Evolutionary conservation across 148 eudicot species (phyloP), one percentile per base, ranked within the genome.

Genomic region (Camellia sinensis): DNA sequence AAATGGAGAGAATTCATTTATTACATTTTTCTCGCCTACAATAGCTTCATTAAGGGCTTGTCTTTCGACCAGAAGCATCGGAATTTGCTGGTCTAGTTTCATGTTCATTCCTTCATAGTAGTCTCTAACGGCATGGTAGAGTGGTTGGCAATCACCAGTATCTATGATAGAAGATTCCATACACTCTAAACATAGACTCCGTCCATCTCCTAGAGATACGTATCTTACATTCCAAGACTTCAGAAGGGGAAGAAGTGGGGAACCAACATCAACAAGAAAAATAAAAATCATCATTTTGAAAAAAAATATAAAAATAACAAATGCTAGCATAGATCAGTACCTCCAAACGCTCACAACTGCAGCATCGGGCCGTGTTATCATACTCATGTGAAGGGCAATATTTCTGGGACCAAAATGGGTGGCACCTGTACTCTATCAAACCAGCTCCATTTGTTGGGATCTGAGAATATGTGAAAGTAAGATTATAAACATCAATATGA

Each of bases 281-380:
- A 62, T 8, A 11, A 67, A 18, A 15, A 57, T 0, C 41, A 53
- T 53, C 61, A 13, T 45, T 56, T 21, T 8, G 66, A n/a, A 52
- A 45, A 65, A 41, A 50, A 52, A n/a, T 41, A 45, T 41, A 53
- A 50, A 52, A 56, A 19, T 11, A 10, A 19, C 3, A 52, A 66
- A 4, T 41, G 52, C 43, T 46, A n/a, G 29, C n/a, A 6, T 45
- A 52, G 61, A 45, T 48, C 21, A 71, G 15, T 81, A 96, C 99
- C 99, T 97, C 99, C 74, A 94, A 86, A 68, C 99, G 95, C 86
- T 97, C 99, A 82, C 99, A 97, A 72, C 99, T 97, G 78, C 98
- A 97, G 82, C 99, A 97, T 56, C 97, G 91, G 78, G 95, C 88
- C 5, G 99, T 97, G 66, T 85, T 84, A 82, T 97, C 99, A 68